phyloP scores from a whole-genome alignment of 371 early-diverging fungal species.

The Smittium culicis region DNA sequence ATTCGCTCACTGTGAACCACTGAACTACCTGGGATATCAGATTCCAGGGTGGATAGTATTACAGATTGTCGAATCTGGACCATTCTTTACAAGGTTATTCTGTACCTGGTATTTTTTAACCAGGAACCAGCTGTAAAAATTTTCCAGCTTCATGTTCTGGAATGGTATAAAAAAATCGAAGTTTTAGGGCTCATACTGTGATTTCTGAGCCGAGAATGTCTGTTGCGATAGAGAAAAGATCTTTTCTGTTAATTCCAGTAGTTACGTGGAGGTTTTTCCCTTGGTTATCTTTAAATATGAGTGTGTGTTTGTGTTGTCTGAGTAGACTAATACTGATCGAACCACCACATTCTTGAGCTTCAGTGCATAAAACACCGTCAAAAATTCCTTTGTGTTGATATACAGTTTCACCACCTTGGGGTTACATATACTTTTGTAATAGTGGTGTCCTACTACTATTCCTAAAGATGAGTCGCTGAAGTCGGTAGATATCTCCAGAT shows the following conservation, averaged over 20 bases:
- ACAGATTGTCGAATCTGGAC: neutral
- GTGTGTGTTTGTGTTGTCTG: neutral
- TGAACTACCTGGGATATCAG: neutral
- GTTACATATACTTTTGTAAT: neutral
- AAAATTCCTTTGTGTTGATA: neutral
- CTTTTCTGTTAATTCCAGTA: neutral
- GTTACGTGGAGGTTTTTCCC: neutral
- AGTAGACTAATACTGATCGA: neutral
- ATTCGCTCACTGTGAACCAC: neutral
- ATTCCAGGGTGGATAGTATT: neutral
- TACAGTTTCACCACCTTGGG: neutral
- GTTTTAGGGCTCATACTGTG: neutral
- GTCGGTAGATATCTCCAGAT: neutral
- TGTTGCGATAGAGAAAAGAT: neutral
- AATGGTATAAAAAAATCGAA: neutral
- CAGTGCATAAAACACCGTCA: neutral
- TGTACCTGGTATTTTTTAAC: neutral
- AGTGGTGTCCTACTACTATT: neutral
- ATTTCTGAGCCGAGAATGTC: neutral
- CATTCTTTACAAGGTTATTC: neutral
- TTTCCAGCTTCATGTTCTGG: neutral
- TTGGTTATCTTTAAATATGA: neutral
- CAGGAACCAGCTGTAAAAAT: neutral
- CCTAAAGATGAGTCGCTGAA: neutral
- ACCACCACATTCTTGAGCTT: neutral